Conservation (phyloP, 495 filamentous ascomycete species). For the Podospora anserina region DNA sequence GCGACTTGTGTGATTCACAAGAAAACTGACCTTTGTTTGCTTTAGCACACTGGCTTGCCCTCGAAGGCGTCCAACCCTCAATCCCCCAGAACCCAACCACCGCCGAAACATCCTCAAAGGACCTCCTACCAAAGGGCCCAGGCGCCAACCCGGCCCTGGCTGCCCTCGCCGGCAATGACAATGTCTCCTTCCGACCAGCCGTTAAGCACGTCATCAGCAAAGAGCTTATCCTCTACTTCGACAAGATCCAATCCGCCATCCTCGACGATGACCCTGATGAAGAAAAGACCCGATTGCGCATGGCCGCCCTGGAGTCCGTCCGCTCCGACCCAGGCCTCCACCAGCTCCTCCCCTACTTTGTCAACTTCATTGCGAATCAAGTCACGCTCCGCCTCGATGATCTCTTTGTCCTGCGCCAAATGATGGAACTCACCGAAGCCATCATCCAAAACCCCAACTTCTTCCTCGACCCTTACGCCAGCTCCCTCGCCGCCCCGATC, state of each 20-base stretch:
- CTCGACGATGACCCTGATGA: slow-evolving; percentile 80
- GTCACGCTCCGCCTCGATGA: slow-evolving; percentile 87
- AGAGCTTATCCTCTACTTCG: slow-evolving; percentile 95
- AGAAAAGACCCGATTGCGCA: slow-evolving; percentile 62
- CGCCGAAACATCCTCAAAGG: slow-evolving; percentile 71
- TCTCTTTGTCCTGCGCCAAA: slow-evolving; percentile 80
- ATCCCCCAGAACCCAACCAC: slow-evolving; percentile 93
- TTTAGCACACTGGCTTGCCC: slow-evolving; percentile 88
- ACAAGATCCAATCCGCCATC: slow-evolving; percentile 82
- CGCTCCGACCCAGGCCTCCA: slow-evolving; percentile 86
- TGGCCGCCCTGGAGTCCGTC: slow-evolving; percentile 76
- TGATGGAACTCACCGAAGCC: slow-evolving; percentile 82
- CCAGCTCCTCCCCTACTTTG: slow-evolving; percentile 92
- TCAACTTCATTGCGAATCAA: slow-evolving; percentile 90
- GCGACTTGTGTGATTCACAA: not conserved
- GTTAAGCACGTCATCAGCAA: slow-evolving; percentile 95
- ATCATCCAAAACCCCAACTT: slow-evolving; percentile 78
- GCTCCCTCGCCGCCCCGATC: slow-evolving; percentile 80
- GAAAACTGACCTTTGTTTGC: slow-evolving; percentile 10
- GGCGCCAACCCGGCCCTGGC: slow-evolving; percentile 78
- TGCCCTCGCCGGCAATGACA: slow-evolving; percentile 77
- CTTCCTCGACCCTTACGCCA: slow-evolving; percentile 85
- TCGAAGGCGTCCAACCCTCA: slow-evolving; percentile 93
- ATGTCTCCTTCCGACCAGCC: slow-evolving; percentile 75
- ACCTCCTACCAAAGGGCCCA: slow-evolving; percentile 83